Conservation (phyloP, 2,329 filamentous ascomycete species). For the Aspergillus quadrilineatus region DNA sequence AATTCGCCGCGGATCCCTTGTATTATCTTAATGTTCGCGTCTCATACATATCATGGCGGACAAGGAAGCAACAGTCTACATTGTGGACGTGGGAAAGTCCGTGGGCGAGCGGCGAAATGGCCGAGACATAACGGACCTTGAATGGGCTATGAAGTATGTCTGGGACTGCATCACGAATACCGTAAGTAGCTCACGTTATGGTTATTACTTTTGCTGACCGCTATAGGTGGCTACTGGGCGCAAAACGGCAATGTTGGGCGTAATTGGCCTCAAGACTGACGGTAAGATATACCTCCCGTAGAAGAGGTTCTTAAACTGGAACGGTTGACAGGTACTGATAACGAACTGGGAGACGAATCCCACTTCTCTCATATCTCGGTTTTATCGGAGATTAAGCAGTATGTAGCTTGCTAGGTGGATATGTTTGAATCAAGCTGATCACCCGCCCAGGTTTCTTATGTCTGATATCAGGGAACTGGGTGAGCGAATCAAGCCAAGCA, state of each 20-base stretch:
- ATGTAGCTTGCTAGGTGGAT: constrained; percentile 46
- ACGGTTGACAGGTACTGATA: constrained; percentile 57
- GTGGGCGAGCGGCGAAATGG: constrained; percentile 74
- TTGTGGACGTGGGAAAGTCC: constrained; percentile 83
- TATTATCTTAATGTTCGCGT: not conserved
- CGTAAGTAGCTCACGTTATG: constrained; percentile 48
- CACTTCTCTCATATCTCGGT: constrained; percentile 81
- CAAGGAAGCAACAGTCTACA: constrained; percentile 90
- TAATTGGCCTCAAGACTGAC: constrained; percentile 80
- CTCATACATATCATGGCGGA: constrained; percentile 68
- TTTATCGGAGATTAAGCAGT: constrained; percentile 64
- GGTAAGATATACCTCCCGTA: constrained; percentile 34
- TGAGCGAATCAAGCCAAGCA: constrained; percentile 64
- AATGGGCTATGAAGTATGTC: constrained; percentile 86
- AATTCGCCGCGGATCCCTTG: not conserved
- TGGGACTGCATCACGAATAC: constrained; percentile 88
- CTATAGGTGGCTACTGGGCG: constrained; percentile 61
- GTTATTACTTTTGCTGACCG: not conserved
- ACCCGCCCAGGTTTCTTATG: constrained; percentile 58
- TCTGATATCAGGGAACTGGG: constrained; percentile 66
- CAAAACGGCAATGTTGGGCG: constrained; percentile 73
- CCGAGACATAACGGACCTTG: constrained; percentile 74
- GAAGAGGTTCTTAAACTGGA: constrained; percentile 8
- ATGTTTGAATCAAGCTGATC: constrained; percentile 12
- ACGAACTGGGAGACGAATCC: constrained; percentile 64